Evolutionary conservation across 371 early-diverging fungal species (phyloP).

Genomic region (Racocetra persica): DNA sequence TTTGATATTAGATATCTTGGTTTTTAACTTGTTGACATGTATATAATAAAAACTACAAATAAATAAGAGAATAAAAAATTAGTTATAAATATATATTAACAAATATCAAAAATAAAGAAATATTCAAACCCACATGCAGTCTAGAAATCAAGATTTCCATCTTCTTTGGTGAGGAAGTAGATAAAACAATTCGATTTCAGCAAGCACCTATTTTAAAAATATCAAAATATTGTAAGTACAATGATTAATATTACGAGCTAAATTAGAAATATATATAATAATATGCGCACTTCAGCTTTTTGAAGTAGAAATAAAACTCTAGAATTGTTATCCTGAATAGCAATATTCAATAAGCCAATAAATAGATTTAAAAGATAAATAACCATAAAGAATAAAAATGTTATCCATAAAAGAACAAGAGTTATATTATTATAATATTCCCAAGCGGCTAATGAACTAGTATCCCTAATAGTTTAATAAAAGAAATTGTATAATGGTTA

Average conservation of each 20-base stretch:
- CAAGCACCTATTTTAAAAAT: not conserved
- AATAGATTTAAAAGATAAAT: too few relatives aligned
- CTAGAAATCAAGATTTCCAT: conserved; percentile 16
- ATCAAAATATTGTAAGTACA: not conserved
- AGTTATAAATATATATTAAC: too few relatives aligned
- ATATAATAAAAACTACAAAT: too few relatives aligned
- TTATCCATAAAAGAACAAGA: not conserved
- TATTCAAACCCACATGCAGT: conserved; percentile 2
- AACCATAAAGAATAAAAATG: conserved; percentile 6
- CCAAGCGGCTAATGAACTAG: not conserved
- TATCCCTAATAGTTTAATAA: conserved; percentile 1
- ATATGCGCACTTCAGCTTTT: conserved; percentile 1
- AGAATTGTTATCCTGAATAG: not conserved
- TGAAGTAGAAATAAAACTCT: not conserved
- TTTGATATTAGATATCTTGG: too few relatives aligned
- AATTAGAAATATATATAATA: not conserved
- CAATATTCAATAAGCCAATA: conserved; percentile 24
- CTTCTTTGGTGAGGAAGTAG: conserved; percentile 18
- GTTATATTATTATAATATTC: not conserved
- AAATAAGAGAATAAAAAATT: too few relatives aligned
- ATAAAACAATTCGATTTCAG: conserved; percentile 36
- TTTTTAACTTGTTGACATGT: too few relatives aligned
- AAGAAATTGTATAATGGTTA: not conserved
- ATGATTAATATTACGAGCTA: too few relatives aligned
- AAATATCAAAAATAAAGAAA: too few relatives aligned